Evolutionary conservation across 140 eudicot genomes (phyloP), one percentile per base, ranked within the genome.

Genomic region (Anethum foeniculum): DNA sequence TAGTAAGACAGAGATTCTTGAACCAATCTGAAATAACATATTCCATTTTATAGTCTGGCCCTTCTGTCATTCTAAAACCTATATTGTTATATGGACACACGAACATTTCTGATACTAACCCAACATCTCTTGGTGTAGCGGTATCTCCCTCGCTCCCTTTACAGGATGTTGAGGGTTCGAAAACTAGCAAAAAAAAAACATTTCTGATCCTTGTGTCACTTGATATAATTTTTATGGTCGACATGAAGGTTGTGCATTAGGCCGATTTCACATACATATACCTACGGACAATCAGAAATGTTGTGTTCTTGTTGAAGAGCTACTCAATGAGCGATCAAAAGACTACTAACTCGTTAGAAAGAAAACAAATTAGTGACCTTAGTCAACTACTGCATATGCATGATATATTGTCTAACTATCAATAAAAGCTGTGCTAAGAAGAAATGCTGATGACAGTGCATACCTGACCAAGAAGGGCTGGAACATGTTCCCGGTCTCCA

Each of bases 381-480:
- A 41, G 49, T 72, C 25, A 41, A 72, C 47, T 10, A 68, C 43
- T 68, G 48, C 77, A 72, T 41, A 72, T 72, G 52, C 52, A 72
- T 72, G 19, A 41, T 72, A 15, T 14, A 62, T 15, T 62, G 15
- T 68, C 12, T 74, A 44, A 74, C 21, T 41, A 41, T 44, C 36
- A 44, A 43, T 21, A 25, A 25, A 43, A 5, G 18, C 19, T 25
- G 34, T 38, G 78, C 36, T n/a, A 13, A 49, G 4, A 43, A 34
- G 15, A 46, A 15, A 75, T 44, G 21, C 43, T 23, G 38, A 47
- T 32, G 36, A 43, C 23, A 68, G 43, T 39, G 81, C 23, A 47
- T 87, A 96, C 99, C 97, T 96, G 98, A 84, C 99, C 99, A 84
- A 96, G 99, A 81, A 96, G 97, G 73, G 99, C 99, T 80, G 98